Evolutionary conservation across 2,329 filamentous ascomycete species (phyloP).

Genomic region (Microdochium paspali): DNA sequence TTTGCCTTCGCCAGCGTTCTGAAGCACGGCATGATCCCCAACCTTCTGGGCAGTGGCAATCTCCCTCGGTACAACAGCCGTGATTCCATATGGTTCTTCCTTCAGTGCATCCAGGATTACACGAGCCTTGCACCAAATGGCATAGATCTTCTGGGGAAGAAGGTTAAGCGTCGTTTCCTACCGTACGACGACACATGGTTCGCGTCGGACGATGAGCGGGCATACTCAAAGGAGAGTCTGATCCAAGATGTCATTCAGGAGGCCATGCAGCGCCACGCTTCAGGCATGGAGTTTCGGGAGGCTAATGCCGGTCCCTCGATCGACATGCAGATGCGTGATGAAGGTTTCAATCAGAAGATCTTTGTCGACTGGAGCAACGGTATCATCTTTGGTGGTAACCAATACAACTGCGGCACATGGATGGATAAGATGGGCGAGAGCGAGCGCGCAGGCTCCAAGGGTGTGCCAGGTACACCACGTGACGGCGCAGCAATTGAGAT

Average conservation of each 20-base stretch:
- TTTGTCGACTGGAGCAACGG: conserved; percentile 86
- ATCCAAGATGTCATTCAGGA: conserved; percentile 90
- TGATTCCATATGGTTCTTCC: conserved; percentile 96
- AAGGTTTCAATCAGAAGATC: conserved; percentile 88
- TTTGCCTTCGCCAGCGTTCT: conserved; percentile 89
- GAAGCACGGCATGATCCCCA: conserved; percentile 98
- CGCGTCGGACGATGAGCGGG: conserved; percentile 65
- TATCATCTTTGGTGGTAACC: conserved; percentile 88
- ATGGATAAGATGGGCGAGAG: conserved; percentile 99
- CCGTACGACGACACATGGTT: conserved; percentile 98
- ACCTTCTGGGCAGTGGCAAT: conserved; percentile 78
- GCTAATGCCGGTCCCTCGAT: conserved; percentile 84
- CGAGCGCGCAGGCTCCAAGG: conserved; percentile 80
- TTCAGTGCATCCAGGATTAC: conserved; percentile 95
- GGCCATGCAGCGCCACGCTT: conserved; percentile 82
- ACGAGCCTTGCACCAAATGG: conserved; percentile 73
- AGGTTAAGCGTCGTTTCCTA: conserved; percentile 75
- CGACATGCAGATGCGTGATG: conserved; percentile 85
- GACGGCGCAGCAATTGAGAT: conserved; percentile 95
- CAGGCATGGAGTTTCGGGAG: conserved; percentile 85
- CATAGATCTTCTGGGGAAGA: conserved; percentile 60
- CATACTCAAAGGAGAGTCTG: conserved; percentile 77
- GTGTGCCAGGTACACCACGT: conserved; percentile 88
- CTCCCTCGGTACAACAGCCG: conserved; percentile 89
- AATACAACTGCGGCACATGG: conserved; percentile 95